Percentiles rank a stretch among this genome's conserved stretches.
These are phyloP conservation scores for Phytophthora pisi DNA, from an alignment of 352 stramenopile species.

Conservation along the genomic window DNA sequence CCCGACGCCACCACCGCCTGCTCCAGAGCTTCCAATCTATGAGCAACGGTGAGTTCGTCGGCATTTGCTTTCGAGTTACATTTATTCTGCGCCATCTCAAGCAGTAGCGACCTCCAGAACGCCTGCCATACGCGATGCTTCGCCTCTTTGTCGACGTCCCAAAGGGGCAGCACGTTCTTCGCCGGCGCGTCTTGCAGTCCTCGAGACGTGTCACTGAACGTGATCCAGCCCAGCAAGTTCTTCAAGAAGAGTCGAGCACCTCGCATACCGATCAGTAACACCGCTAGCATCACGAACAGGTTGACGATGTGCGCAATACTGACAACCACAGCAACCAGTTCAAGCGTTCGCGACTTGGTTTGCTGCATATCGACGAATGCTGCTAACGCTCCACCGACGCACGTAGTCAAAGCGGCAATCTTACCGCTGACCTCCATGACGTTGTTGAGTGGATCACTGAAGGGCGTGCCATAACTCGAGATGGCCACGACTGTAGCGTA, in stretches of 20 bases:
- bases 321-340: background rate
- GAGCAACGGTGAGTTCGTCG: background rate
- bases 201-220: background rate
- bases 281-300: background rate
- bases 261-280: background rate
- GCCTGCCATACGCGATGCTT: background rate
- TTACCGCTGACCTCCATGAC: background rate
- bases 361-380: background rate
- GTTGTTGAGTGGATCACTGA: background rate
- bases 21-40: background rate
- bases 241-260: background rate
- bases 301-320: background rate
- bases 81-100: background rate
- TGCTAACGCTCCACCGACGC: background rate
- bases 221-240: background rate
- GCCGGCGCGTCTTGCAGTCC: background rate
- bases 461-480: background rate
- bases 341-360: background rate
- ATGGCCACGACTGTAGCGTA: background rate
- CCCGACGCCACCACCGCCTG: background rate
- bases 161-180: background rate
- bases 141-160: background rate
- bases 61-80: background rate
- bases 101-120: background rate
- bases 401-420: background rate